Base-by-base conservation (phyloP, 352 stramenopile genomes). In the Phytophthora sp. region DNA sequence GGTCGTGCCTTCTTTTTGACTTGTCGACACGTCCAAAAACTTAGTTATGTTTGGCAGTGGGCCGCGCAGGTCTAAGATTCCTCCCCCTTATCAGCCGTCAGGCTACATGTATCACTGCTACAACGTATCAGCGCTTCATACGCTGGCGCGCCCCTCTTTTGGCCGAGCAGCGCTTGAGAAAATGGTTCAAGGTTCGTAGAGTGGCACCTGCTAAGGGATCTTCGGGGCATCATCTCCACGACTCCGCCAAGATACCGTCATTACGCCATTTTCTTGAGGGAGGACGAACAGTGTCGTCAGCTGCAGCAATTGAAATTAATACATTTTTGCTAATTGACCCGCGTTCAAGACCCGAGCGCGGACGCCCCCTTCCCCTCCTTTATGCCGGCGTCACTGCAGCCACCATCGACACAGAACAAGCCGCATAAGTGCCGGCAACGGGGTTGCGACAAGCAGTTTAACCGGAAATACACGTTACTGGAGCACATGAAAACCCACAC, bases 401-500 rank as follows among this genome's bases (percentile, higher is more conserved):
- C 33, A 2, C 26, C 50, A 26, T n/a, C 51, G 23, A 13, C 27
- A 12, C 13, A 35, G 58, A 15, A 55, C 23, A 70, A 65, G 41
- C 56, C 33, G 1, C 63, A 79, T 16, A 68, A 63, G 18, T 76
- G 66, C 24, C 53, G 66, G 6, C 29, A 73, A 13, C 63, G 39
- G 30, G 68, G 55, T 9, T 77, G 66, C 52, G 42, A 23, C 12
- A 60, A 61, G 36, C 61, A 63, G 26, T 83, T 79, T 53, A 83
- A 69, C 38, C 74, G 79, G 52, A 79, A 81, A 41, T 86, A 85
- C 61, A 81, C 79, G 45, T 63, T 85, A 29, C 47, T 64, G 2
- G 77, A 86, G 63, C 77, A 88, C 58, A 73, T 77, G 36, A 86
- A 89, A 67, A 84, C 76, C 7, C 79, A 88, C 61, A 76, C 71